A percentile compares a stretch with the other conserved stretches of the same genome.
phyloP scores from a whole-genome alignment of 371 early-diverging fungal genomes.

The Mortierella sp. region DNA sequence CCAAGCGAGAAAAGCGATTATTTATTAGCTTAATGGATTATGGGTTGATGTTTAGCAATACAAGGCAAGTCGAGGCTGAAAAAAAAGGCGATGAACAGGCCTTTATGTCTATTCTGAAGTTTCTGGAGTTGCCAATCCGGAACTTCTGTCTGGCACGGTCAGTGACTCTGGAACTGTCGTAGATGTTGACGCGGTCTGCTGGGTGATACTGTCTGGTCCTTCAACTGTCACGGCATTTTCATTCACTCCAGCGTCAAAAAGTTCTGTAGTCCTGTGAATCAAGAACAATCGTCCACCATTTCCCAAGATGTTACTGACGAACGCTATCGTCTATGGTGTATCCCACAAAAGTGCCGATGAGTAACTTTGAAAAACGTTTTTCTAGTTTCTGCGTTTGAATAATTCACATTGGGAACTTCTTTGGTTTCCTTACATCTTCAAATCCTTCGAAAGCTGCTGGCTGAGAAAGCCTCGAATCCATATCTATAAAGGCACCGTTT shows the following conservation, averaged over 20 bases:
- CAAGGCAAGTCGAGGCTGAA: no score
- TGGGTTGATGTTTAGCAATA: no score
- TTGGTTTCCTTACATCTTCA: slow-evolving; percentile 29
- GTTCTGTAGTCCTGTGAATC: slow-evolving; percentile 22
- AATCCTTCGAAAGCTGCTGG: slow-evolving; percentile 46
- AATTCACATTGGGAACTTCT: not conserved
- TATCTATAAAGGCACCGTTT: slow-evolving; percentile 43
- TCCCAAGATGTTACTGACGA: slow-evolving; percentile 22
- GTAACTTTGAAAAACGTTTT: not conserved
- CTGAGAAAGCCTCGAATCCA: slow-evolving; percentile 45
- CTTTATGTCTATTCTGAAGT: not conserved
- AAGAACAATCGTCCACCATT: slow-evolving; percentile 46
- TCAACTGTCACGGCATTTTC: not conserved
- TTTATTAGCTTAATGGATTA: no score
- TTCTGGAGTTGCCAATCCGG: not conserved
- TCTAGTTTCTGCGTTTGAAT: no score
- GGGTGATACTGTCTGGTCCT: not conserved
- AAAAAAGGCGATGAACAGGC: not conserved
- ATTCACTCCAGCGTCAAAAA: not conserved
- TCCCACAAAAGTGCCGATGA: not conserved
- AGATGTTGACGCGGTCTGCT: not conserved
- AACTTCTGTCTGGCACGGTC: not conserved
- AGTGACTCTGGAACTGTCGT: not conserved
- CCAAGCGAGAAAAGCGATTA: no score
- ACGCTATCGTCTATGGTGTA: slow-evolving; percentile 21